Evolutionary conservation across 345 rosid genomes (phyloP).

Genomic region (Gynandropsis gynandra): DNA sequence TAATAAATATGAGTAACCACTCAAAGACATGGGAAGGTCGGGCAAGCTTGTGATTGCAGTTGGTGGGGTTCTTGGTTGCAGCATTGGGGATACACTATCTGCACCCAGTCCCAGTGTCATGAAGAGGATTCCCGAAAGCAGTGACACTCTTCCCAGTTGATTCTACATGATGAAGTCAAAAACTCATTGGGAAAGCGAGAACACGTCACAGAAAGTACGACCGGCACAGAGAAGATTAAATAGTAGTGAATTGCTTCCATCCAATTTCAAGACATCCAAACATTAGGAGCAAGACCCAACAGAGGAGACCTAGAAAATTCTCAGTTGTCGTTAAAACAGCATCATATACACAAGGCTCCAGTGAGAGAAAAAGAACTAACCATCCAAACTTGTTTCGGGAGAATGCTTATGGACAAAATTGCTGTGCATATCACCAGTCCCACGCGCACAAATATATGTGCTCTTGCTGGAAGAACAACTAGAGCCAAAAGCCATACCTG

Average conservation of each 20-base stretch:
- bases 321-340: not conserved
- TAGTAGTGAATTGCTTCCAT: not conserved
- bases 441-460: conserved; percentile 63
- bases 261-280: conserved; percentile 6
- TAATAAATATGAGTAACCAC: conserved; percentile 71
- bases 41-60: conserved; percentile 61
- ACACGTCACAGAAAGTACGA: not conserved
- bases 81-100: conserved; percentile 72
- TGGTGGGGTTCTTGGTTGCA: conserved; percentile 83
- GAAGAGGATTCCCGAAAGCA: conserved; percentile 78
- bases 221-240: not conserved
- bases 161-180: conserved; percentile 39
- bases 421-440: conserved; percentile 61
- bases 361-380: conserved; percentile 31
- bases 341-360: not conserved
- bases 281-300: not conserved
- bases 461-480: conserved; percentile 86
- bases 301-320: not conserved
- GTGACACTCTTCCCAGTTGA: conserved; percentile 86
- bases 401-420: conserved; percentile 59
- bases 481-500: conserved; percentile 89
- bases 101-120: conserved; percentile 78
- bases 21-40: conserved; percentile 57
- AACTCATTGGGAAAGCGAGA: conserved; percentile 14
- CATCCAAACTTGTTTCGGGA: conserved; percentile 70